These are phyloP conservation scores for Sugiyamaella grinbergsii DNA, from an alignment of 1,139 yeast genomes.

Conservation along the genomic window DNA sequence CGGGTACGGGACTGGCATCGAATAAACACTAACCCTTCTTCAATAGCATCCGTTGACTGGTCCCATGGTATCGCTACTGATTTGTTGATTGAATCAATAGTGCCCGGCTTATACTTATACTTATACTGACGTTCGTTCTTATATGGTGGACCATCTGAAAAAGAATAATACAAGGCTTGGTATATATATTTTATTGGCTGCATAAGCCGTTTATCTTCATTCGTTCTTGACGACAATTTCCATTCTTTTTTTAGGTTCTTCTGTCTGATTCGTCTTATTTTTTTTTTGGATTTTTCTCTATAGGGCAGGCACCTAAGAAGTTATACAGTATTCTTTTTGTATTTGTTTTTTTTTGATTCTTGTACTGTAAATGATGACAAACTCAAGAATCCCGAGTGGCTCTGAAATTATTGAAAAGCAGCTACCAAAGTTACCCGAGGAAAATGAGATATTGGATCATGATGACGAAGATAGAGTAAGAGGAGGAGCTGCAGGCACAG, in stretches of 20 bases:
- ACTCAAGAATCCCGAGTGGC: constrained; percentile 3
- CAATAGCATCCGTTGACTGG: too few species aligned
- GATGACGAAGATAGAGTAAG: background rate
- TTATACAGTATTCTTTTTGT: background rate
- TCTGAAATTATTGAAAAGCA: constrained; percentile 14
- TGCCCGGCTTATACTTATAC: too few species aligned
- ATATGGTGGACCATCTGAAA: too few species aligned
- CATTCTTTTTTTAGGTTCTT: background rate
- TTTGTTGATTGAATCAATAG: background rate
- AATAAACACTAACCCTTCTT: too few species aligned
- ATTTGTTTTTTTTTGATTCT: background rate
- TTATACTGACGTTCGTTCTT: too few species aligned
- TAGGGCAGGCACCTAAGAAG: constrained; percentile 5
- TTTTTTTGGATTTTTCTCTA: background rate
- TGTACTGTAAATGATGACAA: constrained; percentile 1
- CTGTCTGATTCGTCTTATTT: background rate
- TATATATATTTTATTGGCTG: too few species aligned
- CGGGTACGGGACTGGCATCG: too few species aligned
- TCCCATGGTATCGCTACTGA: background rate
- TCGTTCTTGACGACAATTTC: background rate
- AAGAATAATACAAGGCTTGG: too few species aligned
- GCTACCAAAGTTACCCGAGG: constrained; percentile 12
- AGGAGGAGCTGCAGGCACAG: background rate
- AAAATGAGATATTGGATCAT: constrained; percentile 3
- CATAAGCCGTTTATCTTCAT: too few species aligned